phyloP scores from a whole-genome alignment of 2,329 filamentous ascomycete genomes.

The Colletotrichum lentis region DNA sequence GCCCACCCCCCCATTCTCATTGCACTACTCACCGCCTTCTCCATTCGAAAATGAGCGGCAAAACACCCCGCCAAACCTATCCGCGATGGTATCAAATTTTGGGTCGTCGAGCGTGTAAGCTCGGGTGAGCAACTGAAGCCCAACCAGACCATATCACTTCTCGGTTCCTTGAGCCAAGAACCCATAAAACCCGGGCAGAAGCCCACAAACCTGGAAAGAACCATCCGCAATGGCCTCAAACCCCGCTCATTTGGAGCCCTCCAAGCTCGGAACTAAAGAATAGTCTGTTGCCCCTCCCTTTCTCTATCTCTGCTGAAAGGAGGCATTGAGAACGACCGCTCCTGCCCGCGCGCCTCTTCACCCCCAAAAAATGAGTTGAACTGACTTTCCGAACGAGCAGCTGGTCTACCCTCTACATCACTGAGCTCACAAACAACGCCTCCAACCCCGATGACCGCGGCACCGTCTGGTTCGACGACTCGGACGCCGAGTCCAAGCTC shows the following conservation, averaged over 20 bases:
- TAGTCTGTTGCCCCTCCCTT: constrained; percentile 67
- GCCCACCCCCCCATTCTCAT: neutral
- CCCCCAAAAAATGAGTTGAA: constrained; percentile 10
- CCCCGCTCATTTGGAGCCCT: constrained; percentile 77
- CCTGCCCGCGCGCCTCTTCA: constrained; percentile 9
- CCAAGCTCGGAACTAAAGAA: constrained; percentile 84
- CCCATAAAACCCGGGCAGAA: neutral
- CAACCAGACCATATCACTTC: neutral
- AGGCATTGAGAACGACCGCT: neutral
- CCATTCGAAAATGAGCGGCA: neutral
- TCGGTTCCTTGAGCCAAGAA: neutral
- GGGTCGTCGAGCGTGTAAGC: neutral
- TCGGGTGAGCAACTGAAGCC: neutral
- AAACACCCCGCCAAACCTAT: constrained; percentile 31
- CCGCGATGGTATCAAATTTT: constrained; percentile 30
- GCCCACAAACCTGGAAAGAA: neutral
- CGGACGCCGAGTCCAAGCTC: constrained; percentile 84
- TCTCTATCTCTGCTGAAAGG: constrained; percentile 17
- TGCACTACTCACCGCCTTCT: constrained; percentile 21
- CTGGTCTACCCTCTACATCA: constrained; percentile 78
- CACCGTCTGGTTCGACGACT: constrained; percentile 96
- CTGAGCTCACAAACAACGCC: constrained; percentile 75
- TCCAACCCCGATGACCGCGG: constrained; percentile 80
- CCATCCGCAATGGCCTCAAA: constrained; percentile 43
- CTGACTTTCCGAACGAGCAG: constrained; percentile 51